A percentile compares a stretch with the other conserved stretches of the same genome.
Evolutionary conservation across 2,329 filamentous ascomycete genomes (phyloP).

Genomic region (Cryphonectria carpinicola): DNA sequence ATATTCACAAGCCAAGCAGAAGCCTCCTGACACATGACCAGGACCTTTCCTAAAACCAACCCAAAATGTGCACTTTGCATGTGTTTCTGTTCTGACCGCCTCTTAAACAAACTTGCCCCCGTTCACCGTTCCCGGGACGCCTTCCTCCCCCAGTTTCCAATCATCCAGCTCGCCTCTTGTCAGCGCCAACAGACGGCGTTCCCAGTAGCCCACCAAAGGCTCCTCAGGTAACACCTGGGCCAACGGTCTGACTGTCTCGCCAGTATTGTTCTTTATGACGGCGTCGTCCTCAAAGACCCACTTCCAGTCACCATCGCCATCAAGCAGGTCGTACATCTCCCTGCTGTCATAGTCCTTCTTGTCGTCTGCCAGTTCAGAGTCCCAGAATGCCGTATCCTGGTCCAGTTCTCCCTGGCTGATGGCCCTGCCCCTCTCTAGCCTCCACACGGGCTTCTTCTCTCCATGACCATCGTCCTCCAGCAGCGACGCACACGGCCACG

Average conservation of each 20-base stretch:
- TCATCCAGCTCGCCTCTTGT: constrained; percentile 35
- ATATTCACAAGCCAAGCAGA: not conserved
- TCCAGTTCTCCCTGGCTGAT: constrained; percentile 16
- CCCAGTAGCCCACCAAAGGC: constrained; percentile 40
- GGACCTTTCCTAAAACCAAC: not conserved
- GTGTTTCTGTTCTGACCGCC: not conserved
- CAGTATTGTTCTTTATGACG: constrained; percentile 26
- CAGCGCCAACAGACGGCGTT: constrained; percentile 36
- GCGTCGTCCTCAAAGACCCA: constrained; percentile 36
- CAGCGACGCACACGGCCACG: constrained; percentile 37
- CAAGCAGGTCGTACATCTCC: constrained; percentile 33
- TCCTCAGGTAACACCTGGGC: constrained; percentile 37
- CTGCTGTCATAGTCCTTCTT: constrained; percentile 30
- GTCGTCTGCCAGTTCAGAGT: constrained; percentile 26
- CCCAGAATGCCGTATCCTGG: constrained; percentile 11
- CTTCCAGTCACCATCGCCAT: constrained; percentile 36
- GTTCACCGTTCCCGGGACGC: not conserved
- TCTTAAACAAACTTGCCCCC: not conserved
- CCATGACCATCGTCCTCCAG: constrained; percentile 23
- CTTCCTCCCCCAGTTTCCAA: constrained; percentile 32
- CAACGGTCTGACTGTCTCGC: constrained; percentile 31
- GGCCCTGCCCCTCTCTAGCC: constrained; percentile 30
- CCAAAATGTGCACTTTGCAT: not conserved
- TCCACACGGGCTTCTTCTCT: constrained; percentile 32
- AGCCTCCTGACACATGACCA: not conserved